Percentiles rank a stretch among this genome's conserved stretches.
Evolutionary conservation across 2,329 filamentous ascomycete species (phyloP).

Genomic region (Pseudogymnoascus sp.): DNA sequence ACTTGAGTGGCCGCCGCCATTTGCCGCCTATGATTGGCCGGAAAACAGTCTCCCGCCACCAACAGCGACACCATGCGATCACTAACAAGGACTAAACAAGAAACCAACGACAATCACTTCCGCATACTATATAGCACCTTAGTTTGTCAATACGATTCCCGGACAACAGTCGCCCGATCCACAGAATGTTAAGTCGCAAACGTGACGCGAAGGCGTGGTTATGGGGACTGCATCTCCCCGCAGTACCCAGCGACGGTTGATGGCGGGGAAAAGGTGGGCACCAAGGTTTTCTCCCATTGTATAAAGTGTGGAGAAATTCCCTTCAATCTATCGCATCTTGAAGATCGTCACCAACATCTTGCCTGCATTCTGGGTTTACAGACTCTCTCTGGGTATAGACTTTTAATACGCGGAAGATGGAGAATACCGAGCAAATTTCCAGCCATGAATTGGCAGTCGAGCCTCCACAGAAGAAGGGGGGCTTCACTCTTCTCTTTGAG

Average conservation of each 20-base stretch:
- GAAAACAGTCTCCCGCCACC: neutral
- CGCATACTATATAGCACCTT: neutral
- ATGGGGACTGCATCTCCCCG: neutral
- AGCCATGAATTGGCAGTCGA: neutral
- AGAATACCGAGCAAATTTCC: neutral
- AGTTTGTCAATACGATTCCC: neutral
- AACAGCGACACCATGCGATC: neutral
- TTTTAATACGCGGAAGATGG: neutral
- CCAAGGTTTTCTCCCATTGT: neutral
- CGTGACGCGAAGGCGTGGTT: neutral
- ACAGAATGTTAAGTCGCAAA: neutral
- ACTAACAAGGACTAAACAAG: neutral
- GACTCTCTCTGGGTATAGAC: neutral
- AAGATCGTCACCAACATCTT: neutral
- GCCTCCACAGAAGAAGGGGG: neutral
- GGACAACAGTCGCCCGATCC: constrained; percentile 6
- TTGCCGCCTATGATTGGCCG: neutral
- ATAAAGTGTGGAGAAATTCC: constrained; percentile 3
- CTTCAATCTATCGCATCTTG: neutral
- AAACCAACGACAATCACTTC: neutral
- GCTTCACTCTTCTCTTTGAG: constrained; percentile 13
- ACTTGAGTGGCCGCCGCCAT: neutral
- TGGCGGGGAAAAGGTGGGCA: constrained; percentile 2
- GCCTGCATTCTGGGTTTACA: neutral
- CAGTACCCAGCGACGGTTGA: neutral